Base-by-base conservation (phyloP, 805 yeast genomes). In the Pichia thaimueangensis region DNA sequence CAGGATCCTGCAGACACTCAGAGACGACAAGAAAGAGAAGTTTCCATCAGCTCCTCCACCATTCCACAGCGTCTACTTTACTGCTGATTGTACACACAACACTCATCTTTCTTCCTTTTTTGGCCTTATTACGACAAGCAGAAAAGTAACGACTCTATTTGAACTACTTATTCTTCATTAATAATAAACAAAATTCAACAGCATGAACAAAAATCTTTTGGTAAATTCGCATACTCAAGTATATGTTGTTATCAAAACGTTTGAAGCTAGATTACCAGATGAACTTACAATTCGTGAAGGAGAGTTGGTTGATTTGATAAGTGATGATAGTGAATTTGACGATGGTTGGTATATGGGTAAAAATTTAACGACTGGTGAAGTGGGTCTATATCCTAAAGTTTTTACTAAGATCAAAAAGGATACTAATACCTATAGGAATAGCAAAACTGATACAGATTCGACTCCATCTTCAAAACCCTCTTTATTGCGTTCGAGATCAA, bases 331-430 rank as follows among this genome's bases (percentile, higher is more conserved):
- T 48, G 96, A 86, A 56, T 93, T 84, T 62, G 84, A 86, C 54
- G 97, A 93, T 62, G 97, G 97, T 15, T 93, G 99, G 99, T 93
- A 82, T 58, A 83, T 86, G 73, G 96, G 96, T 4, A 80, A 78
- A 46, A 89, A 89, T 53, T 57, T 86, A 38, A 57, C 74, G 38
- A 80, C 91, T 0, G 75, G 77, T 41, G 73, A 76, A 41, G 91
- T 86, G 11, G 98, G 98, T 0, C 67, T 91, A 32, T 93, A 88
- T 57, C 98, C 98, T 12, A 85, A 84, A 51, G 78, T 87, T 3
- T 91, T 91, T 61, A 89, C 97, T 2, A 81, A 47, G 32, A 16
- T 45, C 2, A 27, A 44, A 11, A 22, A 32, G 17, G 46, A 45
- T 31, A 10, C 28, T 9, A 27, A 24, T 7, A n/a, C n/a, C n/a